Conservation (phyloP, 352 stramenopile species). For the Aphanomyces astaci region DNA sequence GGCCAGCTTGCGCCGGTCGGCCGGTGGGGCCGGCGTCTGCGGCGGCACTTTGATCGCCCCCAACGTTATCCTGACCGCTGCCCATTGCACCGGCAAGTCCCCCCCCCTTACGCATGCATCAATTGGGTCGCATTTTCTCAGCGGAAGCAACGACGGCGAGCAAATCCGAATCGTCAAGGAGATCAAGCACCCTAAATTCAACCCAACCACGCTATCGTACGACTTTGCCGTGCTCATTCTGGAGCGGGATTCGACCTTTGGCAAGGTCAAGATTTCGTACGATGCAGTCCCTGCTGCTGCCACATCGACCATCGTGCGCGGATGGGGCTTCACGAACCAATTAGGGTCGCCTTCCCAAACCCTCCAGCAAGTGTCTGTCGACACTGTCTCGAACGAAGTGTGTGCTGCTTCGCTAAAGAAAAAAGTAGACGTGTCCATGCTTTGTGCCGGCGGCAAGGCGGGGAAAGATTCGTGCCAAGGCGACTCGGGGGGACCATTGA, state of each 20-base stretch:
- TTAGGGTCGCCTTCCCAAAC: conserved; percentile 26
- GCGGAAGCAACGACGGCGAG: conserved; percentile 30
- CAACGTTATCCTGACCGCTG: conserved; percentile 30
- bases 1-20: not conserved
- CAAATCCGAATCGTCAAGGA: conserved; percentile 30
- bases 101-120: conserved; percentile 42
- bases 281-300: conserved; percentile 34
- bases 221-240: conserved; percentile 38
- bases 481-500: conserved; percentile 45
- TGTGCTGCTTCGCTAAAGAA: conserved; percentile 31
- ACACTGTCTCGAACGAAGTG: conserved; percentile 33
- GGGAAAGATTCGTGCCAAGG: conserved; percentile 52
- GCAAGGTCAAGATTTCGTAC: conserved; percentile 31
- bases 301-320: conserved; percentile 28
- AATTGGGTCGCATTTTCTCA: conserved; percentile 47
- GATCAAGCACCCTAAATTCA: conserved; percentile 28
- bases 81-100: conserved; percentile 25
- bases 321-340: conserved; percentile 31
- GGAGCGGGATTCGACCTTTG: conserved; percentile 27
- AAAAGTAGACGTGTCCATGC: conserved; percentile 48
- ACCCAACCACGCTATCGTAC: conserved; percentile 33
- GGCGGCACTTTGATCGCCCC: conserved; percentile 31
- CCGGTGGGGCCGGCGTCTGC: conserved; percentile 13
- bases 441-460: conserved; percentile 41
- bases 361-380: conserved; percentile 36